Percentiles rank a stretch among this genome's conserved stretches.
These are phyloP conservation scores for Plectosphaerella plurivora DNA, from an alignment of 2,329 filamentous ascomycete species.

Conservation along the genomic window DNA sequence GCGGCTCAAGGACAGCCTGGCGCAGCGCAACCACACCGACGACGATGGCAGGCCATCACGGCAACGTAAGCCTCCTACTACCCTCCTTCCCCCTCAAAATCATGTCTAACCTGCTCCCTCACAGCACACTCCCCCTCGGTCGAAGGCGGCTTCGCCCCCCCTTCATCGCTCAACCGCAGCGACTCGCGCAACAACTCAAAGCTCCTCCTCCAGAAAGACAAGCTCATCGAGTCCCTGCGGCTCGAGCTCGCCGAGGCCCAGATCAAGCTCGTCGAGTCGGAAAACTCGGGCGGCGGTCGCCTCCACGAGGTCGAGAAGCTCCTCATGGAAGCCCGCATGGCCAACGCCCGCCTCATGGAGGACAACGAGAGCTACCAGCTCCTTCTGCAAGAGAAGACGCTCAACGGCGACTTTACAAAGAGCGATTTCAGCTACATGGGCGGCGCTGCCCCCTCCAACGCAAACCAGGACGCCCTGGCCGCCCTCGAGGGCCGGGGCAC, in stretches of 20 bases:
- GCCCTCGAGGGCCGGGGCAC: conserved; percentile 58
- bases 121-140: conserved; percentile 57
- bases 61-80: conserved; percentile 41
- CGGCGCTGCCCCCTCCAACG: conserved; percentile 26
- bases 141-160: conserved; percentile 79
- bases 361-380: conserved; percentile 98
- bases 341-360: conserved; percentile 93
- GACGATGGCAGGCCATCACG: conserved; percentile 56
- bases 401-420: conserved; percentile 88
- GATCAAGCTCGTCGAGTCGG: conserved; percentile 90
- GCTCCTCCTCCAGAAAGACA: conserved; percentile 90
- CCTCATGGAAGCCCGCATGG: conserved; percentile 88
- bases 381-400: conserved; percentile 87
- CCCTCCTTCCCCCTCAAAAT: neutral
- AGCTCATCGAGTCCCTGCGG: conserved; percentile 86
- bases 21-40: conserved; percentile 60
- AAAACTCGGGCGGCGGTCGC: conserved; percentile 85
- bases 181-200: conserved; percentile 88
- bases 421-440: conserved; percentile 72
- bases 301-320: conserved; percentile 87
- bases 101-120: conserved; percentile 4
- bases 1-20: conserved; percentile 82
- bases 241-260: conserved; percentile 92
- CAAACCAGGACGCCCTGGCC: conserved; percentile 61
- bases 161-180: conserved; percentile 78